phyloP scores from a whole-genome alignment of 306 rosid genomes.

The Ziziphus jujuba region DNA sequence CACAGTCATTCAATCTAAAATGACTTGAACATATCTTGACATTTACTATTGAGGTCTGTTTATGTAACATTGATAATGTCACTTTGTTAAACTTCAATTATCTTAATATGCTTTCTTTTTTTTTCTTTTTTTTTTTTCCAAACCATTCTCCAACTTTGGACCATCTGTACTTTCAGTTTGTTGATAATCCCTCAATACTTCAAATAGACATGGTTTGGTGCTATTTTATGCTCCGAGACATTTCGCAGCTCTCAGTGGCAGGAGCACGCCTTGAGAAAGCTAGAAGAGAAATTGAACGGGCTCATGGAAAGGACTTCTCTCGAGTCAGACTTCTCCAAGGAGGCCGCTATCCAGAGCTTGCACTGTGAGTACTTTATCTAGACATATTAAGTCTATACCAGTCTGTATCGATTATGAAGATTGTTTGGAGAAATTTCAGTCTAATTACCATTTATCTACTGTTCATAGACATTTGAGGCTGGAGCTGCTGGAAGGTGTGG shows the following conservation, averaged over 20 bases:
- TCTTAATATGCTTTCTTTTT: not conserved
- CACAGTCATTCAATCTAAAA: slow-evolving; percentile 11
- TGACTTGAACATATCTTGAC: not conserved
- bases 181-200: slow-evolving; percentile 88
- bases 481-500: slow-evolving; percentile 92
- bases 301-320: slow-evolving; percentile 78
- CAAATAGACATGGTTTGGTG: slow-evolving; percentile 99
- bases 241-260: slow-evolving; percentile 80
- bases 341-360: slow-evolving; percentile 82
- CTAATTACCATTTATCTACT: slow-evolving; percentile 20
- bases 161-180: slow-evolving; percentile 48
- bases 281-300: slow-evolving; percentile 68
- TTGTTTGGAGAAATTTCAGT: not conserved
- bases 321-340: slow-evolving; percentile 79
- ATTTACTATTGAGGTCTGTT: slow-evolving; percentile 16
- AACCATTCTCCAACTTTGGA: slow-evolving; percentile 14
- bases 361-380: slow-evolving; percentile 57
- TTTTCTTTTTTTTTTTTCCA: slow-evolving; percentile 10
- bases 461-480: slow-evolving; percentile 68
- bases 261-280: slow-evolving; percentile 79
- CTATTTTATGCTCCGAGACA: slow-evolving; percentile 92
- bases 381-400: not conserved
- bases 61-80: slow-evolving; percentile 5
- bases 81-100: not conserved
- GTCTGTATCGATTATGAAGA: not conserved